Percentiles rank a stretch among this genome's conserved stretches.
Conservation (phyloP, 768 basidiomycete species). For the Suillus subaureus region DNA sequence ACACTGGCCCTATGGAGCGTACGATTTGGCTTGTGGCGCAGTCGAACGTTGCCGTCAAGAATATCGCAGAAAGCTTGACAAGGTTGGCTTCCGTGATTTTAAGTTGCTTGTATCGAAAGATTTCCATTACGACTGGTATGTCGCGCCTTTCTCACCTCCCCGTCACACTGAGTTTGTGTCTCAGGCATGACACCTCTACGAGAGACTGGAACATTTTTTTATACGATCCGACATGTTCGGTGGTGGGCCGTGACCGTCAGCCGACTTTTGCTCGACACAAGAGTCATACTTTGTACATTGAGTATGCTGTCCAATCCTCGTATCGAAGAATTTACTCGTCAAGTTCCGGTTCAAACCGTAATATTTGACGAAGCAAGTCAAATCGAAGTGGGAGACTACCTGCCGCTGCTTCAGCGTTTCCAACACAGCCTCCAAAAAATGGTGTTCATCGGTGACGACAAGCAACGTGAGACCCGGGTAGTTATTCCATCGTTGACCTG, state of each 20-base stretch:
- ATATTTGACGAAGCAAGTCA: constrained; percentile 53
- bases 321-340: constrained; percentile 17
- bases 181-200: constrained; percentile 54
- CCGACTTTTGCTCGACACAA: constrained; percentile 29
- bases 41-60: constrained; percentile 55
- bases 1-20: constrained; percentile 11
- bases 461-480: constrained; percentile 32
- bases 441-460: constrained; percentile 43
- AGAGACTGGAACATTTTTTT: constrained; percentile 33
- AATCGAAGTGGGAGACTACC: constrained; percentile 43
- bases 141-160: not conserved
- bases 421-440: constrained; percentile 31
- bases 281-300: constrained; percentile 49
- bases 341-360: constrained; percentile 39
- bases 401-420: constrained; percentile 37
- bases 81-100: constrained; percentile 35
- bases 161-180: not conserved
- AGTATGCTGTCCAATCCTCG: constrained; percentile 43
- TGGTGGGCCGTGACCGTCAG: constrained; percentile 16
- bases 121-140: constrained; percentile 50
- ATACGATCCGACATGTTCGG: constrained; percentile 40
- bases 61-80: constrained; percentile 48
- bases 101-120: constrained; percentile 47
- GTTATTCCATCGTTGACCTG: not conserved
- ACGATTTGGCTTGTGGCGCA: constrained; percentile 47